Evolutionary conservation across 164 flowering plant genomes (phyloP), one percentile per base, ranked within the genome.

Genomic region (Protea cynaroides): DNA sequence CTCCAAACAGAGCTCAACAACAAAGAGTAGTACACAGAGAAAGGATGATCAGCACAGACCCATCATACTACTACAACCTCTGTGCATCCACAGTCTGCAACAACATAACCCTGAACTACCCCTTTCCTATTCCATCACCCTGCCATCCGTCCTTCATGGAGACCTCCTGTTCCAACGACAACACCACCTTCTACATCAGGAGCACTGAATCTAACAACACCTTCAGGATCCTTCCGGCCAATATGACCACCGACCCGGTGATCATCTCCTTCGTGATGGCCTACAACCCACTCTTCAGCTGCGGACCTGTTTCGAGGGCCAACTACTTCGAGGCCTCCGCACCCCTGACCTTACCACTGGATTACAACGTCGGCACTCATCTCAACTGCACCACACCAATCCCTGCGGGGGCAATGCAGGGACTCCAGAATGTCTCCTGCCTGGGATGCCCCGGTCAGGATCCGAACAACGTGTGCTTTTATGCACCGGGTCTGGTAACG

Each of bases 11-110:
- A 29, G 34, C 34, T 29, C 34, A 29, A 29, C 34, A 29, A 29
- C 4, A 29, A 29, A 29, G 5, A n/a, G n/a, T n/a, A n/a, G n/a
- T n/a, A 2, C 34, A 5, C 34, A 29, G 2, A 29, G 34, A 29
- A 29, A 5, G 5, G 5, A 29, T 3, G 34, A 24, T 22, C 10
- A 49, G 52, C 52, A 49, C 52, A 49, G 8, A 49, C 52, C 52
- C 52, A 13, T 49, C 52, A 13, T 49, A 49, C 52, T 49, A 49
- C 52, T 49, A 49, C 52, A 49, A 49, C 52, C 52, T 49, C n/a
- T 49, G 52, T 10, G 52, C 52, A 49, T 1, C 52, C 52, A 13
- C 2, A 0, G n/a, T 18, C 6, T 49, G 52, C 52, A 13, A 1
- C 15, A 49, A 49, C 52, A 13, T 49, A 13, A 49, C 52, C n/a